phyloP scores from a whole-genome alignment of 805 yeast genomes.

The Cyberlindnera mississippiensis region DNA sequence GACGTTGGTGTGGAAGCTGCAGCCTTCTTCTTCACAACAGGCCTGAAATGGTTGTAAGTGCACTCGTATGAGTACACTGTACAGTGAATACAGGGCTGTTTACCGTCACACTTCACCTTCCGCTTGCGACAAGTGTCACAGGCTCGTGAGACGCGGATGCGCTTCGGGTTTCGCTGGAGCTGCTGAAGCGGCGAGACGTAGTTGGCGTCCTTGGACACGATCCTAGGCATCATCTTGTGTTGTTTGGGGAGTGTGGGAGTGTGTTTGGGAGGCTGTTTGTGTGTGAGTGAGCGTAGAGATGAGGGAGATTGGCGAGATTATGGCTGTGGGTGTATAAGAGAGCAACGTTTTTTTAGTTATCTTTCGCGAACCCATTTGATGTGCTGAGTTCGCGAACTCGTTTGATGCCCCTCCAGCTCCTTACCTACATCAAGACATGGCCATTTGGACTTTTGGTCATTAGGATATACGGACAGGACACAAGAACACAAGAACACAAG shows the following conservation, averaged over 20 bases:
- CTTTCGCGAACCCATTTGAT: too few relatives aligned
- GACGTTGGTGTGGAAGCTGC: background rate
- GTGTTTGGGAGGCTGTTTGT: background rate
- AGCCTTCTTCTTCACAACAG: slow-evolving; percentile 20
- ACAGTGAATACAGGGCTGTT: slow-evolving; percentile 82
- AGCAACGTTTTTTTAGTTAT: too few relatives aligned
- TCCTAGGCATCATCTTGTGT: slow-evolving; percentile 23
- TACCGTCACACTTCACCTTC: slow-evolving; percentile 81
- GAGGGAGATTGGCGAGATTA: too few relatives aligned
- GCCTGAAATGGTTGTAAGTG: slow-evolving; percentile 71
- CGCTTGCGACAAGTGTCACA: slow-evolving; percentile 71
- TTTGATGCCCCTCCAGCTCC: too few relatives aligned
- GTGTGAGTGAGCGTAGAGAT: too few relatives aligned
- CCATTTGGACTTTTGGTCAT: background rate
- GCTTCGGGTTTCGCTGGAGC: slow-evolving; percentile 31
- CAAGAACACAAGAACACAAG: background rate
- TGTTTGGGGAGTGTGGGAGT: background rate
- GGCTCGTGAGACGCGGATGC: slow-evolving; percentile 66
- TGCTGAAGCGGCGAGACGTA: slow-evolving; percentile 25
- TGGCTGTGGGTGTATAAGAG: too few relatives aligned
- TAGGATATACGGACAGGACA: background rate
- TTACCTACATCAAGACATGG: too few relatives aligned
- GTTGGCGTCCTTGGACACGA: slow-evolving; percentile 22
- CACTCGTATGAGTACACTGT: slow-evolving; percentile 84
- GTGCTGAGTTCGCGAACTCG: too few relatives aligned